Percentiles rank a stretch among this genome's conserved stretches.
Evolutionary conservation across 2,329 filamentous ascomycete species (phyloP).

Genomic region (Colletotrichum shisoi): DNA sequence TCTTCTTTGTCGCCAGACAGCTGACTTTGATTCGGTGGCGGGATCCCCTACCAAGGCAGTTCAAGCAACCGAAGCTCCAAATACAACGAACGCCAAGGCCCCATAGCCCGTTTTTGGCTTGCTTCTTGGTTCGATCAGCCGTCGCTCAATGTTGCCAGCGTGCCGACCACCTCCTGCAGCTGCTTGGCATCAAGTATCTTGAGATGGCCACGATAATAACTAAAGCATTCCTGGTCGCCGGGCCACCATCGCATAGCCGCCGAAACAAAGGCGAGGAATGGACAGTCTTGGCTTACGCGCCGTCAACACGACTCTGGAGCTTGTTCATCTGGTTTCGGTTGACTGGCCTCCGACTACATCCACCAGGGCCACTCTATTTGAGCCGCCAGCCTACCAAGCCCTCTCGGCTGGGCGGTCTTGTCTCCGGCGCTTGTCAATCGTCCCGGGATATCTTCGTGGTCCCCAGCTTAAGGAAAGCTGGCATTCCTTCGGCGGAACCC

Average conservation of each 20-base stretch:
- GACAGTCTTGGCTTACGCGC: conserved; percentile 30
- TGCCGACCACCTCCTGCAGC: conserved; percentile 16
- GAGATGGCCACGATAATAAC: conserved; percentile 13
- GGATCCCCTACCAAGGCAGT: conserved; percentile 2
- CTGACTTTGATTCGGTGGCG: not conserved
- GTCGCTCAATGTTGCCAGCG: conserved; percentile 5
- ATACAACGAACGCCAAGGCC: conserved; percentile 37
- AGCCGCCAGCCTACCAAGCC: conserved; percentile 3
- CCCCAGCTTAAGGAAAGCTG: not conserved
- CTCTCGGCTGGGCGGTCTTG: conserved; percentile 20
- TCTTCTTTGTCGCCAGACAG: conserved; percentile 2
- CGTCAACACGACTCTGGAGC: conserved; percentile 11
- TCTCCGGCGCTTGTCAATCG: conserved; percentile 2
- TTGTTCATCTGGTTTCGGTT: conserved; percentile 18
- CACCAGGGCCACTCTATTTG: not conserved
- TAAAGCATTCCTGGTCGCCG: conserved; percentile 4
- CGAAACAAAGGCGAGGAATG: not conserved
- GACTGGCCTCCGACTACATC: conserved; percentile 5
- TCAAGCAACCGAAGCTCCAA: conserved; percentile 20
- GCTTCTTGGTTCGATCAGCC: conserved; percentile 12
- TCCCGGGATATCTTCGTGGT: conserved; percentile 32
- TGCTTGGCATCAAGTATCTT: conserved; percentile 25
- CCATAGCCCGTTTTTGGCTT: conserved; percentile 8
- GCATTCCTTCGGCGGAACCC: not conserved
- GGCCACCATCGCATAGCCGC: conserved; percentile 5